These are phyloP conservation scores for Prunus campanulata DNA, from an alignment of 306 rosid species.

Conservation along the genomic window DNA sequence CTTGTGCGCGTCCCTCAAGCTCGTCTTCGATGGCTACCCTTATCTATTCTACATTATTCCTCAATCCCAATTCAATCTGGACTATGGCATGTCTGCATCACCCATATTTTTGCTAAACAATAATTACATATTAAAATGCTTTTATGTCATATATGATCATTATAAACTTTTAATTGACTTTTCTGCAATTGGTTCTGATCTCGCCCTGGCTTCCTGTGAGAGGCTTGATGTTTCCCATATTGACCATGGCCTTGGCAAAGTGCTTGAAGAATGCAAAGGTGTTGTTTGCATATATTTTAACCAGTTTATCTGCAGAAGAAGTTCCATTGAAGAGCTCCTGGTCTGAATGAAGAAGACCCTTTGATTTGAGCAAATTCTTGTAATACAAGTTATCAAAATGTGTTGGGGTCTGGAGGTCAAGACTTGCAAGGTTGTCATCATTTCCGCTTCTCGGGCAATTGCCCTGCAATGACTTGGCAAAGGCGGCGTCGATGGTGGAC, in stretches of 20 bases:
- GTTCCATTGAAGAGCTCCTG: constrained; percentile 48
- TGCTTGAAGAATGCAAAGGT: constrained; percentile 26
- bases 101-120: no score
- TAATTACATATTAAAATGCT: no score
- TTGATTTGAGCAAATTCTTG: constrained; percentile 35
- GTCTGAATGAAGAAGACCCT: constrained; percentile 61
- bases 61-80: no score
- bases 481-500: constrained; percentile 46
- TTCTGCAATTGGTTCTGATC: constrained; percentile 57
- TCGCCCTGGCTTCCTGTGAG: constrained; percentile 53
- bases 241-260: constrained; percentile 48
- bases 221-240: constrained; percentile 47
- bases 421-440: constrained; percentile 28
- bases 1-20: no score
- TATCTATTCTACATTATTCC: no score
- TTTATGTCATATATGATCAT: no score
- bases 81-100: no score
- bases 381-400: constrained; percentile 48
- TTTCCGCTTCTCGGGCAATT: constrained; percentile 50
- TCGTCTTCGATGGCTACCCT: no score
- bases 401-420: constrained; percentile 50
- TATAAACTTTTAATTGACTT: constrained; percentile 30
- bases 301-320: constrained; percentile 35
- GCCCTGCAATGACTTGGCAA: constrained; percentile 33
- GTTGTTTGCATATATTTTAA: constrained; percentile 34